Conservation (phyloP, 305 asterid species). For the Caryopteris hybrid region DNA sequence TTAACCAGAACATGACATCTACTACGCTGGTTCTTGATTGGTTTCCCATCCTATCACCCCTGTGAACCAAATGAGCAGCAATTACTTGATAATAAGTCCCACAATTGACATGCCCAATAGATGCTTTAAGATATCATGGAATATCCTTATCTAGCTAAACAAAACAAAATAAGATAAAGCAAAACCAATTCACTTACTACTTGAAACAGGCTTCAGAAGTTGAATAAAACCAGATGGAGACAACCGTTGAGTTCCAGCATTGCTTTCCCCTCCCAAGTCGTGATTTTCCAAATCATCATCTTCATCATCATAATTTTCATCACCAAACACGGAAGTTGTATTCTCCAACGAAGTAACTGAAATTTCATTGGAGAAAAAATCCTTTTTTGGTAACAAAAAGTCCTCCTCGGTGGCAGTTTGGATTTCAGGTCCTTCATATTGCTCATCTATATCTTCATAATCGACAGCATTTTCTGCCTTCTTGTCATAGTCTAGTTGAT, state of each 20-base stretch:
- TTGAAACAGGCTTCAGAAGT: conserved; percentile 5
- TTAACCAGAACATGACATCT: neutral
- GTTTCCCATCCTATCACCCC: neutral
- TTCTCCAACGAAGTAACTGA: conserved; percentile 50
- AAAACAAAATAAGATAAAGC: neutral
- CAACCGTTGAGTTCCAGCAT: conserved; percentile 34
- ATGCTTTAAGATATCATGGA: neutral
- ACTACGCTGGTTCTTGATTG: neutral
- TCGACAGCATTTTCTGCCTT: conserved; percentile 98
- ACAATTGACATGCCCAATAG: conserved; percentile 1
- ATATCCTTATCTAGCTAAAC: conserved; percentile 6
- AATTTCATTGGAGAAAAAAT: conserved; percentile 60
- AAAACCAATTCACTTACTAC: conserved; percentile 2
- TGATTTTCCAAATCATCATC: conserved; percentile 67
- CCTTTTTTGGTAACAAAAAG: conserved; percentile 69
- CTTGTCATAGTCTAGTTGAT: conserved; percentile 68
- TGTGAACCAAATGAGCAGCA: neutral
- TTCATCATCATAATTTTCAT: conserved; percentile 95
- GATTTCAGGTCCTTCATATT: conserved; percentile 98
- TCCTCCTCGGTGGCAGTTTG: conserved; percentile 91
- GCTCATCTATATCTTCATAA: conserved; percentile 97
- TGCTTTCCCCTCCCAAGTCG: conserved; percentile 40
- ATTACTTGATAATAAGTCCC: neutral
- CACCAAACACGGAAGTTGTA: conserved; percentile 69
- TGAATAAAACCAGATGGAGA: conserved; percentile 52